Base-by-base conservation (phyloP, 164 flowering plant genomes). In the Umbellularia californica region DNA sequence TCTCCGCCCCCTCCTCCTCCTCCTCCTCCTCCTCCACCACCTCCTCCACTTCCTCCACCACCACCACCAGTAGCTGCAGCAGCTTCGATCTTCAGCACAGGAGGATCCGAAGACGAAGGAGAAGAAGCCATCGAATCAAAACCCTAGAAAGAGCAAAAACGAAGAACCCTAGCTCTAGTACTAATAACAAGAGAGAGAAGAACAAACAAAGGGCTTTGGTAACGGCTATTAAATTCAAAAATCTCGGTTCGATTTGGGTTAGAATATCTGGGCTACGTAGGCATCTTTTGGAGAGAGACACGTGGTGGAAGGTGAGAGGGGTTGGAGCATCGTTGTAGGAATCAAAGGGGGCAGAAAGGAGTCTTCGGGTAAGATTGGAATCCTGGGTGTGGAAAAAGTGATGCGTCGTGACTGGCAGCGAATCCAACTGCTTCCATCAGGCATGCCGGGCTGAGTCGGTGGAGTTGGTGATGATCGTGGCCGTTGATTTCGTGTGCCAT, bases 121-220 rank as follows among this genome's bases (percentile, higher is more conserved):
- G 90, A 81, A 12, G 90, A 87, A 74, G 82, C 90, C 93, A 89
- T 89, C 66, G 23, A 17, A 1, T 14, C 30, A 73, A 24, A 30
- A 69, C 70, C 64, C 33, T 28, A 15, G 13, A 30, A 14, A n/a
- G 33, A 15, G 5, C 47, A 5, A 24, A 22, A 70, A n/a, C 10
- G 22, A 58, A 28, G 58, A 35, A 33, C 25, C 52, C 60, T 55
- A 15, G 17, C 5, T 55, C 58, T 14, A 52, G 58, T 13, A 13
- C 58, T 13, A 17, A 52, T 52, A 4, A 52, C 14, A 4, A 17
- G 5, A 52, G 14, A 52, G 58, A 17, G 4, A 52, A 52, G 19
- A 3, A 52, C 17, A 17, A 0, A 17, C 17, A 15, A 17, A 13
- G 60, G 60, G 6, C 7, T 55, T 55, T 3, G n/a, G 60, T 20